Percentiles rank a stretch among this genome's conserved stretches.
These are phyloP conservation scores for Rhynchosporium secalis DNA, from an alignment of 2,329 filamentous ascomycete genomes.

Conservation along the genomic window DNA sequence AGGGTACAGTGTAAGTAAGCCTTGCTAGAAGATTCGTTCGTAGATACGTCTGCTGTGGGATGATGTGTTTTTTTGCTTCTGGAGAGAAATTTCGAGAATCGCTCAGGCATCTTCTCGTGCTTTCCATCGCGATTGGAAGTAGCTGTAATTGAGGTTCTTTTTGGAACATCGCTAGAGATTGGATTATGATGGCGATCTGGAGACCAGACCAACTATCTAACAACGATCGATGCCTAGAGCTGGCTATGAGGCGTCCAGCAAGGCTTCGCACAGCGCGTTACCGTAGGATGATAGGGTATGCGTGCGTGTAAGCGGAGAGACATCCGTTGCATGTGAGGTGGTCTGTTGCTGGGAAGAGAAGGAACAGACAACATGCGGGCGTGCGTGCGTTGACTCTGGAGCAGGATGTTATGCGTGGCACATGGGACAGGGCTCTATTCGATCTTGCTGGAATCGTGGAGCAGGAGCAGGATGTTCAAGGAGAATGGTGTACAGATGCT, in stretches of 20 bases:
- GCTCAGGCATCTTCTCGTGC: too few species aligned
- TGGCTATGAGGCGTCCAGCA: neutral
- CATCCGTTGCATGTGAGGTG: neutral
- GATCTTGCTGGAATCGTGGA: neutral
- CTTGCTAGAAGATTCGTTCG: too few species aligned
- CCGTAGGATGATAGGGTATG: neutral
- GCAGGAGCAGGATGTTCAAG: too few species aligned
- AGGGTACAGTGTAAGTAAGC: too few species aligned
- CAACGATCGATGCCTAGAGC: neutral
- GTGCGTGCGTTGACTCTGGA: slow-evolving; percentile 1
- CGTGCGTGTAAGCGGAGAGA: neutral
- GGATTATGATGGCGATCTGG: neutral
- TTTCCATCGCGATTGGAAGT: neutral
- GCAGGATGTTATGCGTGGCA: neutral
- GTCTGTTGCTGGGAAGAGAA: neutral
- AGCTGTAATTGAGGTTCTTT: neutral
- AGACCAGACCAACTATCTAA: neutral
- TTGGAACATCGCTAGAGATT: neutral
- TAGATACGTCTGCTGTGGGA: too few species aligned
- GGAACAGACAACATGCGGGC: neutral
- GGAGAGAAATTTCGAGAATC: too few species aligned
- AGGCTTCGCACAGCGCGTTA: neutral
- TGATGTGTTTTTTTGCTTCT: too few species aligned
- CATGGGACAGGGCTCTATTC: neutral
- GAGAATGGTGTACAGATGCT: too few species aligned